A percentile compares a stretch with the other conserved stretches of the same genome.
These are phyloP conservation scores for Neofusicoccum ribis DNA, from an alignment of 2,329 filamentous ascomycete genomes.

Conservation along the genomic window DNA sequence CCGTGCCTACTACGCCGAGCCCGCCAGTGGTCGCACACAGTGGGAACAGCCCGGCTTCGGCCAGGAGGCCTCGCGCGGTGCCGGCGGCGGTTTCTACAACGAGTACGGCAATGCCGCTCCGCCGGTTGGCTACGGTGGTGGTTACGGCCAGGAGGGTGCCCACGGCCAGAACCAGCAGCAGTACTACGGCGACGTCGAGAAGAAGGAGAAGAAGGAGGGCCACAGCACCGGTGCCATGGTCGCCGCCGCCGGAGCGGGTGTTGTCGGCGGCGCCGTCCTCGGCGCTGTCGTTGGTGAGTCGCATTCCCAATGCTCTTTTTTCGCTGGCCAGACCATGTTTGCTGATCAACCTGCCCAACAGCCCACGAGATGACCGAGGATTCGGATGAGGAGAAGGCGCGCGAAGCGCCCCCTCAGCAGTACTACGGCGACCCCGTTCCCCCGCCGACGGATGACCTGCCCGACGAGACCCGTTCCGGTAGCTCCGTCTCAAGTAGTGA, in stretches of 20 bases:
- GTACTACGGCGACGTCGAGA: conserved; percentile 29
- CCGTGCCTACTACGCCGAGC: conserved; percentile 66
- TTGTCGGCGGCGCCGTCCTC: conserved; percentile 61
- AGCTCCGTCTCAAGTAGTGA: conserved; percentile 6
- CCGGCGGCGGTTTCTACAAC: conserved; percentile 20
- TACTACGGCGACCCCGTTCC: conserved; percentile 12
- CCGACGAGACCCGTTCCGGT: conserved; percentile 9
- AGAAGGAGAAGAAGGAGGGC: conserved; percentile 36
- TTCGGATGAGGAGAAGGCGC: conserved; percentile 11
- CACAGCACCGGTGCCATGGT: conserved; percentile 55
- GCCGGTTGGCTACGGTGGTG: conserved; percentile 11
- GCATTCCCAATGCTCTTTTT: not conserved
- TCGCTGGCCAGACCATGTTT: not conserved
- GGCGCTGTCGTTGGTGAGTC: conserved; percentile 57
- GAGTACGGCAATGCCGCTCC: conserved; percentile 19
- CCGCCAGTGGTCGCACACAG: conserved; percentile 61
- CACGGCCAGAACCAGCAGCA: conserved; percentile 15
- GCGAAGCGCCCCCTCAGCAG: not conserved
- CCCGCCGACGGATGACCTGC: conserved; percentile 11
- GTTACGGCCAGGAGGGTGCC: conserved; percentile 22
- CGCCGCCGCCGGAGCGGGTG: conserved; percentile 58
- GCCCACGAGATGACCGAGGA: conserved; percentile 16
- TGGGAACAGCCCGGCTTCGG: conserved; percentile 59
- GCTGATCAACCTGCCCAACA: not conserved
- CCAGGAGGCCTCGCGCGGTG: conserved; percentile 27